A percentile compares a stretch with the other conserved stretches of the same genome.
Evolutionary conservation across 768 basidiomycete species (phyloP).

Genomic region (Russula emetica): DNA sequence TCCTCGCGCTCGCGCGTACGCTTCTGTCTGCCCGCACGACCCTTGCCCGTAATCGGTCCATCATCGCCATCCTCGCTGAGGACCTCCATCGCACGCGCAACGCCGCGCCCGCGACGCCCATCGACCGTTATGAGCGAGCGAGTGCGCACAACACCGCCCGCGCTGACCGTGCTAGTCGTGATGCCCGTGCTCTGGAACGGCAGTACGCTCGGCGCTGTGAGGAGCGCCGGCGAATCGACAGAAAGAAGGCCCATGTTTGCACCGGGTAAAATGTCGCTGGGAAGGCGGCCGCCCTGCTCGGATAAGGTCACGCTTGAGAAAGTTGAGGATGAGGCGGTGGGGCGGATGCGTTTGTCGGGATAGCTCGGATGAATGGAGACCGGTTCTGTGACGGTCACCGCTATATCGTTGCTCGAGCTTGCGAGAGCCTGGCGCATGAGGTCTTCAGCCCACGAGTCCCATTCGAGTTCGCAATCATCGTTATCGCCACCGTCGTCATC

Average conservation of each 20-base stretch:
- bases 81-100: constrained; percentile 25
- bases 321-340: neutral
- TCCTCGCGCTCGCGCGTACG: constrained; percentile 18
- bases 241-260: constrained; percentile 20
- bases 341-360: neutral
- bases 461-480: constrained; percentile 29
- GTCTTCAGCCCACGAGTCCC: constrained; percentile 30
- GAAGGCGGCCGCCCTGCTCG: constrained; percentile 1
- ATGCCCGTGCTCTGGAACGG: constrained; percentile 24
- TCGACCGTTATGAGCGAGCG: constrained; percentile 24
- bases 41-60: neutral
- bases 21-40: neutral
- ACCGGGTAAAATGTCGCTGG: neutral
- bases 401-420: neutral
- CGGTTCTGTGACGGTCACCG: neutral
- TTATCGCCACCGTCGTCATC: constrained; percentile 20
- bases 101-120: constrained; percentile 24
- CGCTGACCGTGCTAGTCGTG: constrained; percentile 28
- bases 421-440: constrained; percentile 25
- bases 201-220: constrained; percentile 25
- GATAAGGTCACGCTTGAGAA: constrained; percentile 12
- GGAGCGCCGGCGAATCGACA: constrained; percentile 21
- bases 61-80: neutral
- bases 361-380: neutral
- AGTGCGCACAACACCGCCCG: constrained; percentile 25